Evolutionary conservation across 1,284 basidiomycete genomes (phyloP), one percentile per base, ranked within the genome.

Genomic region (Rhodotorula sp.): DNA sequence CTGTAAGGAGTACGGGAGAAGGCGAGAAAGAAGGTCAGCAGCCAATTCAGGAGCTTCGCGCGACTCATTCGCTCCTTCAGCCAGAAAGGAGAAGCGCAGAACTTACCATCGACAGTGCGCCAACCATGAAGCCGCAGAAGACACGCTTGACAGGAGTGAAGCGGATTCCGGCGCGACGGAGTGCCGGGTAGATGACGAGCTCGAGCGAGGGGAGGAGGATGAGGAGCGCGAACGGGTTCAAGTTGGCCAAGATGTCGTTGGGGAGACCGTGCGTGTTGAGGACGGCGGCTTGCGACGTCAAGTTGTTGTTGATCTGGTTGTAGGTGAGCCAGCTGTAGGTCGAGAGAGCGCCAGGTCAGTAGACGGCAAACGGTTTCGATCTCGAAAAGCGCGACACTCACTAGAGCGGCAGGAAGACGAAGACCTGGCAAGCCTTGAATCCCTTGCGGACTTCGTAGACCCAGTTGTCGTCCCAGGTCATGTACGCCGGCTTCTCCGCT

Each of bases 381-480:
- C n/a, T 43, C 38, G 38, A 43, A 43, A 12, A 43, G 38, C 38
- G 38, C 38, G 10, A 15, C 4, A 55, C 54, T 16, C 28, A 55
- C 54, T 81, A 87, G 79, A 80, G 69, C 3, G 81, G 81, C 77
- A 80, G 91, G 86, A 89, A 92, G 60, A 85, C 79, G 82, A 95
- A 94, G 68, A 95, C 91, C 56, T 83, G 81, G 82, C 92, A 95
- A 14, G 93, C 93, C 80, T 91, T 91, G 81, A 93, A 82, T 2
- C 90, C 91, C 77, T 91, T 86, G 67, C 85, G 84, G 63, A 94
- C 87, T 79, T 95, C 92, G 66, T 92, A 90, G 21, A 95, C 90
- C 87, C 88, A 92, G 54, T 84, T 79, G 77, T 91, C 90, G 67
- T 81, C 80, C 66, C 80, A 85, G 12, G 78, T 82, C 79, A 83